phyloP scores from a whole-genome alignment of 208 protist genomes.

The Leishmania major region DNA sequence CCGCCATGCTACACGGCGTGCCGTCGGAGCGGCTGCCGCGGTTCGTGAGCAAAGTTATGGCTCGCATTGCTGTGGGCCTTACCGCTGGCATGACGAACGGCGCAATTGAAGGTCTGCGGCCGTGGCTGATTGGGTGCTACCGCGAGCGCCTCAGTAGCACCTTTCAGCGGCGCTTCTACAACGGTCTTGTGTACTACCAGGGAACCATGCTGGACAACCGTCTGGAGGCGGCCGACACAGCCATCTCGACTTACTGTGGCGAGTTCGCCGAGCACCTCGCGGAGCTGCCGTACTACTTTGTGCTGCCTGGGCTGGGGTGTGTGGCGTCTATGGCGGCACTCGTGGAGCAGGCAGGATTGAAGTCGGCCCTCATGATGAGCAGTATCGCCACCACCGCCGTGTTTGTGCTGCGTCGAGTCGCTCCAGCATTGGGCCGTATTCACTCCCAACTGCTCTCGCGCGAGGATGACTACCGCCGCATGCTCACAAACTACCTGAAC shows the following conservation, averaged over 20 bases:
- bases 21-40: slow-evolving; percentile 39
- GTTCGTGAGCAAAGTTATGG: slow-evolving; percentile 55
- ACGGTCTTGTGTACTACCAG: slow-evolving; percentile 82
- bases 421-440: slow-evolving; percentile 79
- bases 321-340: slow-evolving; percentile 62
- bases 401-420: slow-evolving; percentile 53
- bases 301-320: slow-evolving; percentile 72
- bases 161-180: slow-evolving; percentile 85
- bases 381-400: slow-evolving; percentile 55
- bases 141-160: slow-evolving; percentile 72
- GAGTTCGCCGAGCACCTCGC: slow-evolving; percentile 92
- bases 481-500: slow-evolving; percentile 67
- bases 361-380: slow-evolving; percentile 49
- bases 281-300: slow-evolving; percentile 90
- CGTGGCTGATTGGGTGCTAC: slow-evolving; percentile 85
- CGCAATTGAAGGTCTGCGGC: slow-evolving; percentile 72
- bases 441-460: slow-evolving; percentile 68
- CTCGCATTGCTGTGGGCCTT: slow-evolving; percentile 51
- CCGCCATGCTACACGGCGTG: slow-evolving; percentile 65
- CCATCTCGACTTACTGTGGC: slow-evolving; percentile 84
- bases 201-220: slow-evolving; percentile 76
- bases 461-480: slow-evolving; percentile 82
- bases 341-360: slow-evolving; percentile 55
- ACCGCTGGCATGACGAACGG: slow-evolving; percentile 52
- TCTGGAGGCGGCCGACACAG: slow-evolving; percentile 73